phyloP scores from a whole-genome alignment of 352 stramenopile species.

The Phytopythium helicoides region DNA sequence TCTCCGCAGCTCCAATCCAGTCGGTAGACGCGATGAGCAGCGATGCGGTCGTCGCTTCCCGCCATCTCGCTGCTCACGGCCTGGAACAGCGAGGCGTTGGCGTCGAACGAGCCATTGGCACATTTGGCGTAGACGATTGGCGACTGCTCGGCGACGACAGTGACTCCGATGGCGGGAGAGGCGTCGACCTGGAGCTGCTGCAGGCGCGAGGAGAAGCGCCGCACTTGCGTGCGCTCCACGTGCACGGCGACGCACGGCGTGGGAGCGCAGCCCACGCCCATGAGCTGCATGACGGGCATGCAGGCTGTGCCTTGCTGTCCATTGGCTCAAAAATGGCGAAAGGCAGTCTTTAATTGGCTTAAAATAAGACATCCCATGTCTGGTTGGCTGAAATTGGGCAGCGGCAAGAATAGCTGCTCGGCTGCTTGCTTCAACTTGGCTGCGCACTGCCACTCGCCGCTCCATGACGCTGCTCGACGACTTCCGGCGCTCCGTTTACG shows the following conservation, averaged over 20 bases:
- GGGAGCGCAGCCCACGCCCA: not conserved
- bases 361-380: not conserved
- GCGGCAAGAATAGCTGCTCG: not conserved
- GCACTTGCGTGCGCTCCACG: constrained; percentile 27
- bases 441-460: not conserved
- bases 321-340: no score
- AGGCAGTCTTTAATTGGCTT: not conserved
- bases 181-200: not conserved
- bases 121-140: constrained; percentile 13
- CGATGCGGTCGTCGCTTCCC: constrained; percentile 17
- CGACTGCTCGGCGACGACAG: constrained; percentile 8
- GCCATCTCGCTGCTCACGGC: constrained; percentile 9
- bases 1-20: constrained; percentile 41
- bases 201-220: constrained; percentile 17
- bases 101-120: constrained; percentile 9
- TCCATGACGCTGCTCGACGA: constrained; percentile 68
- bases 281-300: no score
- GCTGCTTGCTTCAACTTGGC: constrained; percentile 4
- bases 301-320: no score
- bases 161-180: not conserved
- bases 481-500: constrained; percentile 52
- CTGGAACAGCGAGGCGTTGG: constrained; percentile 4
- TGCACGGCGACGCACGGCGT: constrained; percentile 24
- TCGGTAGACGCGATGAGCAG: constrained; percentile 50
- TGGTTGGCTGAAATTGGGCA: not conserved